Percentiles rank a stretch among this genome's conserved stretches.
phyloP scores from a whole-genome alignment of 495 filamentous ascomycete species.

The Hypoxylon cercidicola region DNA sequence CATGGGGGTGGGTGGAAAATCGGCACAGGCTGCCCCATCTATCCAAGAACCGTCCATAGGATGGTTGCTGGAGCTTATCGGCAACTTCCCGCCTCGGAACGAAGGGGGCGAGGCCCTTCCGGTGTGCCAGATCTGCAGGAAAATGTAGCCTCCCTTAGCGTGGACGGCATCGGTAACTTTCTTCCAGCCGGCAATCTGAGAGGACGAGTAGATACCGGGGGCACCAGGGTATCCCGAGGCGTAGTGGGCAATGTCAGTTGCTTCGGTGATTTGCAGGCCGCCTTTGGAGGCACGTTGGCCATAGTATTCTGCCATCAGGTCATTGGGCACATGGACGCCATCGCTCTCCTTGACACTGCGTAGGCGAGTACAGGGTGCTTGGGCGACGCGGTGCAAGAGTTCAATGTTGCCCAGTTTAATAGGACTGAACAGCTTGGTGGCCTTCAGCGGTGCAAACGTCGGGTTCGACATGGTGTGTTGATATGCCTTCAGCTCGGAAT shows the following conservation, averaged over 20 bases:
- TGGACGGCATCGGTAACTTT: slow-evolving; percentile 71
- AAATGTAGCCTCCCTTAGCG: slow-evolving; percentile 68
- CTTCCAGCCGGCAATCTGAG: slow-evolving; percentile 70
- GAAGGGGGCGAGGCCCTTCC: slow-evolving; percentile 64
- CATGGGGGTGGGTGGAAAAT: slow-evolving; percentile 61
- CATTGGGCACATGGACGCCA: slow-evolving; percentile 53
- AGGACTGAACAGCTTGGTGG: slow-evolving; percentile 47
- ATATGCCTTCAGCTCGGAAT: background rate
- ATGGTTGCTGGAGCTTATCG: slow-evolving; percentile 47
- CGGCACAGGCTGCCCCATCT: slow-evolving; percentile 49
- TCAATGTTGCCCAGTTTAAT: slow-evolving; percentile 43
- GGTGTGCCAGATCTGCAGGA: slow-evolving; percentile 71
- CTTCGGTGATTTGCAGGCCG: slow-evolving; percentile 71
- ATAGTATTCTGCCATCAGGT: slow-evolving; percentile 66
- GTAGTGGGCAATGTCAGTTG: slow-evolving; percentile 65
- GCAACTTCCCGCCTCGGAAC: slow-evolving; percentile 48
- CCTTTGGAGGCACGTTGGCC: slow-evolving; percentile 63
- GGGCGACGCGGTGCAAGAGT: slow-evolving; percentile 44
- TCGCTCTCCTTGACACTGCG: slow-evolving; percentile 49
- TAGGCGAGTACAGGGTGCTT: slow-evolving; percentile 51
- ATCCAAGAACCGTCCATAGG: slow-evolving; percentile 35
- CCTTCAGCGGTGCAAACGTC: slow-evolving; percentile 40
- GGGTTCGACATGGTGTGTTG: slow-evolving; percentile 5
- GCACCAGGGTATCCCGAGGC: slow-evolving; percentile 62
- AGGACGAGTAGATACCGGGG: slow-evolving; percentile 68